Conservation (phyloP, 176 grass and related monocot genomes). For the Melocanna baccifera region DNA sequence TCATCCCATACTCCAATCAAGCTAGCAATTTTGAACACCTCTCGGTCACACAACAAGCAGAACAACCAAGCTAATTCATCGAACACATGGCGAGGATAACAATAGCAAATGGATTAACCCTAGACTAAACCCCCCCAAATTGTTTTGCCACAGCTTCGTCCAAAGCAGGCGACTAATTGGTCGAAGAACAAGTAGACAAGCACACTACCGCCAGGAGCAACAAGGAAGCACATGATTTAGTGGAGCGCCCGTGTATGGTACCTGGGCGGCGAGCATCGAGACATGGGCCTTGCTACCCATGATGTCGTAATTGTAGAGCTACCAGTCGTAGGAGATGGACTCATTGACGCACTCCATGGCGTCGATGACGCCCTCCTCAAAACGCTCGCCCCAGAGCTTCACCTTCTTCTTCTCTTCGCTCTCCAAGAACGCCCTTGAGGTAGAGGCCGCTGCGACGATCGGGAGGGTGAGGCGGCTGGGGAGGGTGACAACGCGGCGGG, state of each 20-base stretch:
- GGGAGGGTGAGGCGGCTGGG: slow-evolving; percentile 1
- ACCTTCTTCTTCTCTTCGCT: slow-evolving; percentile 49
- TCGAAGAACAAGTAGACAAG: slow-evolving; percentile 11
- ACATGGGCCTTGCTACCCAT: slow-evolving; percentile 94
- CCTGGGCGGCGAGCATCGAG: slow-evolving; percentile 83
- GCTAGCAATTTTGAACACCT: not conserved
- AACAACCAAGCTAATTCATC: slow-evolving; percentile 19
- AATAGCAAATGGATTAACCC: not conserved
- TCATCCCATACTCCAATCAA: not conserved
- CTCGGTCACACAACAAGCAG: not conserved
- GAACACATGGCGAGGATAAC: slow-evolving; percentile 16
- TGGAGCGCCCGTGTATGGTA: slow-evolving; percentile 1
- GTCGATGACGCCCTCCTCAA: slow-evolving; percentile 72
- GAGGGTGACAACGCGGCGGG: not conserved
- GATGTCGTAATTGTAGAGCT: slow-evolving; percentile 96
- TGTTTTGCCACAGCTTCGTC: not conserved
- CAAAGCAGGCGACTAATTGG: not conserved
- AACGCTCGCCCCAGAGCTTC: slow-evolving; percentile 80
- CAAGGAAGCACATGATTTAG: not conserved
- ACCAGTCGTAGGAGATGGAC: slow-evolving; percentile 85
- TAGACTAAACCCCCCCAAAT: no score
- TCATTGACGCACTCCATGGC: slow-evolving; percentile 79
- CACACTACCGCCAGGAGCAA: not conserved
- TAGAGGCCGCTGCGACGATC: slow-evolving; percentile 9
- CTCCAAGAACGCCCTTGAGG: slow-evolving; percentile 35